Percentiles rank a stretch among this genome's conserved stretches.
These are phyloP conservation scores for Talaromyces sp. DNA, from an alignment of 2,329 filamentous ascomycete genomes.

Conservation along the genomic window DNA sequence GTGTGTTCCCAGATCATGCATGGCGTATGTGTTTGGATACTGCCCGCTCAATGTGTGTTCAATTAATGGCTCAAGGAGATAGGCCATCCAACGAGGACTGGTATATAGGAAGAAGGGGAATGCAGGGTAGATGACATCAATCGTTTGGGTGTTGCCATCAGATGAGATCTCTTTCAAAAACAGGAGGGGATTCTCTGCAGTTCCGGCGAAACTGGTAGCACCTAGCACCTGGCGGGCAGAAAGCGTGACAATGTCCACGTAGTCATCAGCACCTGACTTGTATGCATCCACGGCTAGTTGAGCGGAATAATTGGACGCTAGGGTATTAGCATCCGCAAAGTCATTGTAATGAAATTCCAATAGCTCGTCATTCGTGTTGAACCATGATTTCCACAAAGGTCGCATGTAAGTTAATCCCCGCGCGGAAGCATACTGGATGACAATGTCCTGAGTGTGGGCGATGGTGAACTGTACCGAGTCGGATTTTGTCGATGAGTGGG, in stretches of 20 bases:
- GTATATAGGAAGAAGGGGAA: constrained; percentile 87
- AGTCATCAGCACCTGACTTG: constrained; percentile 69
- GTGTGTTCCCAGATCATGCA: constrained; percentile 53
- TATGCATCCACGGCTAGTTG: constrained; percentile 70
- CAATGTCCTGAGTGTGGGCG: constrained; percentile 71
- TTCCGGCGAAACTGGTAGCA: constrained; percentile 70
- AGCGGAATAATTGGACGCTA: constrained; percentile 71
- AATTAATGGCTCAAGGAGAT: constrained; percentile 73
- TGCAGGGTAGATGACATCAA: constrained; percentile 82
- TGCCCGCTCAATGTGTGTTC: constrained; percentile 79
- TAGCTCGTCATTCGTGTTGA: constrained; percentile 60
- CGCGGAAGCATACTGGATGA: constrained; percentile 74
- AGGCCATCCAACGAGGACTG: constrained; percentile 75
- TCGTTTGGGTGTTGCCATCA: constrained; percentile 79
- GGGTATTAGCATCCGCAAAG: constrained; percentile 58
- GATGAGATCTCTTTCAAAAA: constrained; percentile 86
- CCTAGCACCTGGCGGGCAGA: constrained; percentile 78
- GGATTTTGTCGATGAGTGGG: constrained; percentile 28
- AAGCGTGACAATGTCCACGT: constrained; percentile 72
- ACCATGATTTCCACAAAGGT: constrained; percentile 76
- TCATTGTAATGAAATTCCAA: constrained; percentile 74
- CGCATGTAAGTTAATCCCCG: constrained; percentile 74
- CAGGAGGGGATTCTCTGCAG: constrained; percentile 66
- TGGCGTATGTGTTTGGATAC: constrained; percentile 66
- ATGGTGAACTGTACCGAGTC: constrained; percentile 70